Evolutionary conservation across 2,329 filamentous ascomycete genomes (phyloP), one percentile per base, ranked within the genome.

Genomic region (Thermoascus crustaceus): DNA sequence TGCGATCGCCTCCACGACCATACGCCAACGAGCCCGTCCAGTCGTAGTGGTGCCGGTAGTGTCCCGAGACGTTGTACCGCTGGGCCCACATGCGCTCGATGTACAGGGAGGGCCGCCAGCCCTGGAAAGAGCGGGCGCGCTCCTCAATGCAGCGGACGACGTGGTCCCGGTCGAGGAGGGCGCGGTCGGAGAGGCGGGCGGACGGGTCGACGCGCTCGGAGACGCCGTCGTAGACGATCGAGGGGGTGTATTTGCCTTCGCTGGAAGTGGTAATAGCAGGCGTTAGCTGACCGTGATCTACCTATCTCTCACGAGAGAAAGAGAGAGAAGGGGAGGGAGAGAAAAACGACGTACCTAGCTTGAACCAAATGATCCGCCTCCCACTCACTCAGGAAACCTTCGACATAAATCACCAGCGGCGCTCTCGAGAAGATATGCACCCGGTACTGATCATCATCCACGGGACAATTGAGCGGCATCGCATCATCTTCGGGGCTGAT

Each of bases 21-120:
- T 48, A 54, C 33, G 43, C 55, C 14, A 51, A 50, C 0, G 60
- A 58, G 4, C 64, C 66, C 26, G 56, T 60, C 73, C 74, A 78
- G 54, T 80, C 76, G 49, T 71, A 79, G 45, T 78, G 75, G 41
- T 75, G 66, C 3, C 56, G 56, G 52, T 79, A 80, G 51, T 78
- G 73, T 1, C 75, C 76, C 2, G 64, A 66, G 4, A 58, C 50
- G n/a, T 69, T 71, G 47, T 80, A 80, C 33, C 71, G 64, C 48
- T 79, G 75, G 1, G 71, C 71, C 70, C 74, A 76, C 43, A 79
- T 64, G 32, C 71, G 67, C 53, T 80, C 76, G 49, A 79, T 70
- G 38, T 73, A 75, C 1, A 76, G 65, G 34, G 75, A 60, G 1
- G 64, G 61, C 1, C 68, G 68, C 74, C 74, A 78, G 46, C 76